These are phyloP conservation scores for Calocybe indica DNA, from an alignment of 768 basidiomycete genomes.

Conservation along the genomic window DNA sequence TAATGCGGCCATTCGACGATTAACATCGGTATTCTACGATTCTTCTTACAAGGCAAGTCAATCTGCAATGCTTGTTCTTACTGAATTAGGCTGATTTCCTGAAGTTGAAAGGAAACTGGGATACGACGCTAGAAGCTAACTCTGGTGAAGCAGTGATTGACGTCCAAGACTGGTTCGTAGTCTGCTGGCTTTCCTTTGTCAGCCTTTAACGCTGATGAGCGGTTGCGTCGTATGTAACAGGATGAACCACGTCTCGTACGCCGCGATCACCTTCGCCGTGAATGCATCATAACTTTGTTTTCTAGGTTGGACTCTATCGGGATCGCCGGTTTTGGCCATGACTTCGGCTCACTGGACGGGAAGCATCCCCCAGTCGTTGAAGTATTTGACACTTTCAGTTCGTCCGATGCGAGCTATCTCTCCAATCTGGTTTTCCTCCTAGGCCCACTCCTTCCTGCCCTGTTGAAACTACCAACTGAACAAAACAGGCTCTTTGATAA, in stretches of 20 bases:
- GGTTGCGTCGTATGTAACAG: slow-evolving; percentile 2
- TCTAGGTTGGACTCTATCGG: slow-evolving; percentile 39
- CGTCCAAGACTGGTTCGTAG: slow-evolving; percentile 29
- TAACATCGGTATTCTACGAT: slow-evolving; percentile 31
- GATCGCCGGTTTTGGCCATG: slow-evolving; percentile 39
- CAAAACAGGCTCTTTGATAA: slow-evolving; percentile 21
- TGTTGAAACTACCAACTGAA: slow-evolving; percentile 29
- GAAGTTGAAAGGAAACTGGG: slow-evolving; percentile 4
- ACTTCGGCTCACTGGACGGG: slow-evolving; percentile 37
- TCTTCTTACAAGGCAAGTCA: slow-evolving; percentile 29
- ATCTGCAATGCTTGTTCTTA: background rate
- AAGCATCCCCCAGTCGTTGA: slow-evolving; percentile 22
- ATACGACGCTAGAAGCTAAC: slow-evolving; percentile 13
- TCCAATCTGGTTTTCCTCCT: slow-evolving; percentile 25
- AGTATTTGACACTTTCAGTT: slow-evolving; percentile 20
- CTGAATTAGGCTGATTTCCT: background rate
- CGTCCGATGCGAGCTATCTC: slow-evolving; percentile 2
- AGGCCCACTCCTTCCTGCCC: slow-evolving; percentile 26
- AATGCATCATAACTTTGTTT: background rate
- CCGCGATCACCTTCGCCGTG: background rate
- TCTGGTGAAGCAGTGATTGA: slow-evolving; percentile 25
- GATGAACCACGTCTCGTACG: slow-evolving; percentile 2
- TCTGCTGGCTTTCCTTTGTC: too few relatives aligned
- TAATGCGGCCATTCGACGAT: slow-evolving; percentile 25
- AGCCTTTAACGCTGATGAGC: too few relatives aligned